Conservation (phyloP, 1,284 basidiomycete species). For the Malassezia slooffiae region DNA sequence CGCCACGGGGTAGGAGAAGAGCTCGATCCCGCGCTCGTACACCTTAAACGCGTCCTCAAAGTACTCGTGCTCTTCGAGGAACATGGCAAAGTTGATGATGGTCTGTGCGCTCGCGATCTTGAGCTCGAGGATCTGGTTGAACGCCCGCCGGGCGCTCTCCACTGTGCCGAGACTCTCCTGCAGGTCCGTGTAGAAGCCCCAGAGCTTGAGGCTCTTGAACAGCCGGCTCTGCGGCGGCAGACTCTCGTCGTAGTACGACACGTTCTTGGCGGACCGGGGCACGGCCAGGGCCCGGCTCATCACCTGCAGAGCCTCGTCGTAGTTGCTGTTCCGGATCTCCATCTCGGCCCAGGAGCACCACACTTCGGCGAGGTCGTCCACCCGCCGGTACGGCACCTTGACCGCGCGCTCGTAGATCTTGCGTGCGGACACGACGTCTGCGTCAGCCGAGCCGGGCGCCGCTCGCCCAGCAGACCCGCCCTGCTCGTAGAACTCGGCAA, state of each 20-base stretch:
- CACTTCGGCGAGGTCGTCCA: slow-evolving; percentile 93
- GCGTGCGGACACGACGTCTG: slow-evolving; percentile 71
- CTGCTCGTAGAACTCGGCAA: slow-evolving; percentile 94
- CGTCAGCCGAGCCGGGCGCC: slow-evolving; percentile 53
- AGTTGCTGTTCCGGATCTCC: slow-evolving; percentile 91
- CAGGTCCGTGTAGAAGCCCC: slow-evolving; percentile 96
- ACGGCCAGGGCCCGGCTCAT: slow-evolving; percentile 84
- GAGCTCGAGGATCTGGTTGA: slow-evolving; percentile 92
- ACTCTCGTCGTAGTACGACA: slow-evolving; percentile 89
- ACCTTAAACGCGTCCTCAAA: slow-evolving; percentile 98
- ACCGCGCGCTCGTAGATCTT: slow-evolving; percentile 85
- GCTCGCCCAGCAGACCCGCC: slow-evolving; percentile 55
- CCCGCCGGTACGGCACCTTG: slow-evolving; percentile 81
- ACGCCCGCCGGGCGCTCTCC: slow-evolving; percentile 80
- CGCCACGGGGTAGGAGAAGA: slow-evolving; percentile 94
- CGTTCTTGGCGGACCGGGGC: slow-evolving; percentile 60
- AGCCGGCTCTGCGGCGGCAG: slow-evolving; percentile 76
- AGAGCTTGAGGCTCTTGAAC: slow-evolving; percentile 95
- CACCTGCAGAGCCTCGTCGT: slow-evolving; percentile 82
- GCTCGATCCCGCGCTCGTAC: slow-evolving; percentile 90
- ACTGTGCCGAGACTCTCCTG: slow-evolving; percentile 92
- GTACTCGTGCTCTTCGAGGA: slow-evolving; percentile 94
- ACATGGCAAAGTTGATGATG: slow-evolving; percentile 92
- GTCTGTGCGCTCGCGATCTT: slow-evolving; percentile 92
- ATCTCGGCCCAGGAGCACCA: slow-evolving; percentile 99